These are phyloP conservation scores for Talaromyces ruber DNA, from an alignment of 495 filamentous ascomycete species.

Conservation along the genomic window DNA sequence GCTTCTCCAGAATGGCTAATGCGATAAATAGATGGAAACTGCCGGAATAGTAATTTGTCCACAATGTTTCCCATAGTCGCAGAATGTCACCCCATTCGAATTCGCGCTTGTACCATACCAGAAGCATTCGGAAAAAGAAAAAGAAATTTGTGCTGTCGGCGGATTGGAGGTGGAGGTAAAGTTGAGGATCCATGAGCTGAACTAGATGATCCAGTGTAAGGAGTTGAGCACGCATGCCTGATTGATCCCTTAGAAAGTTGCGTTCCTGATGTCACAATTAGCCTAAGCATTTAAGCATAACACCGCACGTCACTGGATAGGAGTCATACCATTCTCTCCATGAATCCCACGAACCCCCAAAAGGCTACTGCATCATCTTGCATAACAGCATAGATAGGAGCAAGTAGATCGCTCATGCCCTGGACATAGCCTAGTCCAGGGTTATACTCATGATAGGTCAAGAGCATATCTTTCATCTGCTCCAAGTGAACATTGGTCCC, in stretches of 20 bases:
- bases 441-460: constrained; percentile 98
- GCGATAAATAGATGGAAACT: constrained; percentile 94
- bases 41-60: constrained; percentile 85
- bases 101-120: constrained; percentile 98
- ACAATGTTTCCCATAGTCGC: constrained; percentile 84
- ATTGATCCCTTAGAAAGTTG: constrained; percentile 95
- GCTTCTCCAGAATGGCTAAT: constrained; percentile 90
- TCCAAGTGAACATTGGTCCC: constrained; percentile 97
- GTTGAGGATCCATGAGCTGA: constrained; percentile 89
- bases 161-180: constrained; percentile 81
- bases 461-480: constrained; percentile 97
- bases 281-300: background rate
- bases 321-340: constrained; percentile 70
- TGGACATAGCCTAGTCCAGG: constrained; percentile 90
- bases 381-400: constrained; percentile 92
- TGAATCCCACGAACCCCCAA: constrained; percentile 93
- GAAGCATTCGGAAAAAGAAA: constrained; percentile 97
- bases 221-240: constrained; percentile 88
- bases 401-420: constrained; percentile 95
- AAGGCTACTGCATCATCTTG: constrained; percentile 96
- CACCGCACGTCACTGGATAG: background rate
- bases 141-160: constrained; percentile 98
- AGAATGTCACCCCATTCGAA: constrained; percentile 83
- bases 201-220: constrained; percentile 86
- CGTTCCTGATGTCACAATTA: constrained; percentile 46